Evolutionary conservation across 768 basidiomycete species (phyloP).

Genomic region (Amanita pseudoporphyria): DNA sequence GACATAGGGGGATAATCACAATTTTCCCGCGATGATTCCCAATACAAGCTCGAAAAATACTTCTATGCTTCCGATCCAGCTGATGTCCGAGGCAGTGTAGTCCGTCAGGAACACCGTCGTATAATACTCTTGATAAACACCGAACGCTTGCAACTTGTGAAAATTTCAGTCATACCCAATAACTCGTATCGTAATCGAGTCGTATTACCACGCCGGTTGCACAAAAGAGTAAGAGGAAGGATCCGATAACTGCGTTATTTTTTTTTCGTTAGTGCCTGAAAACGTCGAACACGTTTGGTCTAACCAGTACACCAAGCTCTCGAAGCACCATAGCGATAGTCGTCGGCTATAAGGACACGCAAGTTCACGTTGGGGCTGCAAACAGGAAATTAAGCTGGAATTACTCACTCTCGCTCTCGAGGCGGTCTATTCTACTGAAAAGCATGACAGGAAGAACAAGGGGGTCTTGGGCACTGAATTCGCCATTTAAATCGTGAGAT

Average conservation of each 20-base stretch:
- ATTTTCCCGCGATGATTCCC: constrained; percentile 8
- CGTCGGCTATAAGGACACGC: not conserved
- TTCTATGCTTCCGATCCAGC: constrained; percentile 10
- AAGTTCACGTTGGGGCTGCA: not conserved
- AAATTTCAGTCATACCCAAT: not conserved
- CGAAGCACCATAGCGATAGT: constrained; percentile 1
- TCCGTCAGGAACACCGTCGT: constrained; percentile 3
- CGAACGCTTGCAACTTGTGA: constrained; percentile 5
- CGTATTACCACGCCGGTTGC: not conserved
- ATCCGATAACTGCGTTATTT: not conserved
- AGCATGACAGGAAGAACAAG: no score
- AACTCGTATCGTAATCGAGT: not conserved
- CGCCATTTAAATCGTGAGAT: no score
- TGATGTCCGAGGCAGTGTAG: constrained; percentile 9
- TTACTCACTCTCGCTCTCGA: not conserved
- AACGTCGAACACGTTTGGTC: not conserved
- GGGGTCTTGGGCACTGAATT: no score
- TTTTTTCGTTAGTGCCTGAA: not conserved
- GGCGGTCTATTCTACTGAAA: not conserved
- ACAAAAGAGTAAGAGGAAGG: constrained; percentile 3
- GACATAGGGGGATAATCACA: not conserved
- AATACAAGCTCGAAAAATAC: constrained; percentile 8
- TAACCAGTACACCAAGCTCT: constrained; percentile 7
- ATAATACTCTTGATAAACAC: constrained; percentile 10
- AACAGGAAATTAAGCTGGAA: not conserved